phyloP scores from a whole-genome alignment of 495 filamentous ascomycete species.

The Podospora pseudocomata region DNA sequence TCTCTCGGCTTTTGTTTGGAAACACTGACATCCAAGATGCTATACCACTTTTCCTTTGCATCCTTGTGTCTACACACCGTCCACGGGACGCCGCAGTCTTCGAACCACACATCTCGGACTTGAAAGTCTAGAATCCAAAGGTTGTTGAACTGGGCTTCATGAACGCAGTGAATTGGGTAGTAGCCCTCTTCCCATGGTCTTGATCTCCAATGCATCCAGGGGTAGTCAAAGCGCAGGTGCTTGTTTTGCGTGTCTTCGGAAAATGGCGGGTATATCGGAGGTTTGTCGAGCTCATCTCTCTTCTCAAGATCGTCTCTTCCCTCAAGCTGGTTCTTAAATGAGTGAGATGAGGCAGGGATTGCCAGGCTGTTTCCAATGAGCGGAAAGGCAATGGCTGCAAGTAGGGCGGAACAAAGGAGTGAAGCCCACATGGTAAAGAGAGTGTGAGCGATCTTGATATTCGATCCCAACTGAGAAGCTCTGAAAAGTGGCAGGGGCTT shows the following conservation, averaged over 20 bases:
- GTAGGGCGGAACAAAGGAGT: not conserved
- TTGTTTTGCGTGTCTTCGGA: constrained; percentile 15
- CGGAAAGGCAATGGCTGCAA: not conserved
- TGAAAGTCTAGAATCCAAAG: constrained; percentile 16
- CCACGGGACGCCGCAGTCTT: constrained; percentile 24
- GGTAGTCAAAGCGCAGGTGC: constrained; percentile 13
- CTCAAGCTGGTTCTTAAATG: not conserved
- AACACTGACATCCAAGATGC: constrained; percentile 19
- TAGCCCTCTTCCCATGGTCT: constrained; percentile 15
- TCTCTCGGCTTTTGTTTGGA: not conserved
- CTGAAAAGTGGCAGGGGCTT: not conserved
- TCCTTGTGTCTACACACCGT: constrained; percentile 24
- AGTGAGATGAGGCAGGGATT: not conserved
- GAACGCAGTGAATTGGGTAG: constrained; percentile 18
- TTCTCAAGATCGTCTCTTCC: not conserved
- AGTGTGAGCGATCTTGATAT: not conserved
- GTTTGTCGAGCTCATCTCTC: constrained; percentile 15
- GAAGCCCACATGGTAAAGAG: not conserved
- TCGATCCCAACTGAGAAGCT: not conserved
- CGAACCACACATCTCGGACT: constrained; percentile 20
- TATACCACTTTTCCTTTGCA: constrained; percentile 11
- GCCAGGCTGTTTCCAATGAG: not conserved
- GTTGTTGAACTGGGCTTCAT: constrained; percentile 17
- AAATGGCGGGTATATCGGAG: constrained; percentile 19
- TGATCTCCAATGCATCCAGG: not conserved